These are phyloP conservation scores for Dionaea muscipula DNA, from an alignment of 179 eudicot genomes.

Conservation along the genomic window DNA sequence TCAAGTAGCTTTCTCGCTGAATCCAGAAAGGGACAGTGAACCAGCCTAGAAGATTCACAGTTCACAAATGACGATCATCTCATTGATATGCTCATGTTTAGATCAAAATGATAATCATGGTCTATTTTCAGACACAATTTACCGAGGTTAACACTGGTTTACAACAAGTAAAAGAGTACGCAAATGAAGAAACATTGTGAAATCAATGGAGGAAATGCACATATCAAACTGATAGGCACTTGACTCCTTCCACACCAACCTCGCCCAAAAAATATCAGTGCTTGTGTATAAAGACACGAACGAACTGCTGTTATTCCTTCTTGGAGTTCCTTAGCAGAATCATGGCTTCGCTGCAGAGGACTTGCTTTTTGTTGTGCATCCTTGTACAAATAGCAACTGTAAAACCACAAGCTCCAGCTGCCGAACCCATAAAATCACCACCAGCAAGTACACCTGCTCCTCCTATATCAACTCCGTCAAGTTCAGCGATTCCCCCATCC, in stretches of 20 bases:
- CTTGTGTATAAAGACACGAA: not conserved
- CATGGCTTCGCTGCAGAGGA: slow-evolving; percentile 23
- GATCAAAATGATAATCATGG: no score
- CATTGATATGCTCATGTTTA: no score
- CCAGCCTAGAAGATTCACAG: no score
- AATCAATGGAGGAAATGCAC: no score
- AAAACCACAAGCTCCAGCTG: slow-evolving; percentile 58
- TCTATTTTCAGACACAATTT: no score
- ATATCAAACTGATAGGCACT: no score
- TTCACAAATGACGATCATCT: no score
- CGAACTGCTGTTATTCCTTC: not conserved
- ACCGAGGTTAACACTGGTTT: no score
- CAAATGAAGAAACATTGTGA: no score
- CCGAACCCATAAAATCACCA: slow-evolving; percentile 32
- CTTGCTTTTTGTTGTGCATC: slow-evolving; percentile 22
- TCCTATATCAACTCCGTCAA: slow-evolving; percentile 17
- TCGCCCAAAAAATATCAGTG: slow-evolving; percentile 8
- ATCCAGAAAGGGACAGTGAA: no score
- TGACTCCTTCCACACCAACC: slow-evolving; percentile 47
- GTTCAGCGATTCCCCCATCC: slow-evolving; percentile 15
- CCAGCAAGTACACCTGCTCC: slow-evolving; percentile 23
- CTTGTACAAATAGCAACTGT: slow-evolving; percentile 10
- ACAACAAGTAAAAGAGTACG: no score
- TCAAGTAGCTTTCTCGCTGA: no score
- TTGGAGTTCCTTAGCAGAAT: slow-evolving; percentile 6